These are phyloP conservation scores for Canna indica DNA, from an alignment of 176 grass and related monocot genomes.

Conservation along the genomic window DNA sequence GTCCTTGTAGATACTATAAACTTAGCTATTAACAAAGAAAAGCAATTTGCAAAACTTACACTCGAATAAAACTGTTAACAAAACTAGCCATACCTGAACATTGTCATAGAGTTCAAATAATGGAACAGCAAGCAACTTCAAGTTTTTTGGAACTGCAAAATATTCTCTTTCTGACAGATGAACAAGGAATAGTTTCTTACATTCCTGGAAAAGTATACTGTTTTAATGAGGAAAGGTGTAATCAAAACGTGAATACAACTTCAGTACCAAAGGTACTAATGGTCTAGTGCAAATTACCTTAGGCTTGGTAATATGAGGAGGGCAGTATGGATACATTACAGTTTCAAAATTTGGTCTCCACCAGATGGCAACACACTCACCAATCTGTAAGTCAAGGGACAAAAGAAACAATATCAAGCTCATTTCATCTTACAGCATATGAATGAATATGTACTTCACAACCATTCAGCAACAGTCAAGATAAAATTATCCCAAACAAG, in stretches of 20 bases:
- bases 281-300: slow-evolving; percentile 47
- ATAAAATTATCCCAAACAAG: background rate
- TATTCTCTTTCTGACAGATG: slow-evolving; percentile 95
- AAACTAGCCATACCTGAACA: slow-evolving; percentile 52
- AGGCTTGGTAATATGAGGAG: slow-evolving; percentile 97
- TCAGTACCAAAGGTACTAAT: background rate
- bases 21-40: no score
- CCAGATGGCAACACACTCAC: slow-evolving; percentile 98
- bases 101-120: slow-evolving; percentile 98
- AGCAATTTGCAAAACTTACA: no score
- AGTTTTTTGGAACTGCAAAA: slow-evolving; percentile 97
- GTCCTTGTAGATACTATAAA: no score
- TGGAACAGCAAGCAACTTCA: slow-evolving; percentile 98
- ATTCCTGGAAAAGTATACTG: slow-evolving; percentile 40
- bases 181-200: slow-evolving; percentile 98
- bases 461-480: background rate
- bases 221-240: background rate
- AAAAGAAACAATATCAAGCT: background rate
- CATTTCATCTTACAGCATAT: background rate
- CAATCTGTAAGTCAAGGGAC: slow-evolving; percentile 49
- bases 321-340: slow-evolving; percentile 98
- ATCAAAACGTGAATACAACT: background rate
- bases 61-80: no score
- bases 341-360: slow-evolving; percentile 99
- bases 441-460: background rate